Base-by-base conservation (phyloP, 345 rosid species). In the Brassica rapa region DNA sequence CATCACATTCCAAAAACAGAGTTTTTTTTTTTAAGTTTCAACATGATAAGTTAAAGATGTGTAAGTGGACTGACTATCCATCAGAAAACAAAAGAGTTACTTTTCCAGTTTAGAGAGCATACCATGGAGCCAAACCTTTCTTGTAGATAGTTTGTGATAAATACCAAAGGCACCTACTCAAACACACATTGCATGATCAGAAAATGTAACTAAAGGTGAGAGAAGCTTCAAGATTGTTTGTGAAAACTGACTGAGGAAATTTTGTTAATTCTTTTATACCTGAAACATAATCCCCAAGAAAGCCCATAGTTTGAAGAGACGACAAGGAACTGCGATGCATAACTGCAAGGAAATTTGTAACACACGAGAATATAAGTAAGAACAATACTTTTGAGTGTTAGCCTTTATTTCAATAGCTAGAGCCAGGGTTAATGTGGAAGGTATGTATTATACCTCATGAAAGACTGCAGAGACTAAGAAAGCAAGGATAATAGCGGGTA, bases 261-360 rank as follows among this genome's bases (percentile, higher is more conserved):
- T 57, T 25, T n/a, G 6, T 66, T 15, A 14, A 3, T 5, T 16
- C 5, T 53, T 4, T 16, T 46, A 61, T 82, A 96, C 99, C 97
- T 93, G 99, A 82, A 96, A 82, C 99, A 96, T 91, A 11, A 96
- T 93, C 39, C 98, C 99, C 12, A 90, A 79, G 76, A 89, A 93
- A 71, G 99, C 98, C 99, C 99, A 96, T 29, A 88, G 82, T 82
- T 91, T 91, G 82, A 91, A 96, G 30, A 96, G 82, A 83, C 86
- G 97, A 85, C 97, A 93, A 57, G 99, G 99, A 71, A 96, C 97
- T 29, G 97, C 99, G 64, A 93, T 90, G 77, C 97, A 96, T 77
- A 96, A 74, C 99, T 96, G 88, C 51, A 82, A 55, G 9, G 37
- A 25, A 35, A 55, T 30, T 39, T 63, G 30, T 80, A 16, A 49